These are phyloP conservation scores for Penicillium fuscoglaucum DNA, from an alignment of 2,329 filamentous ascomycete species.

Conservation along the genomic window DNA sequence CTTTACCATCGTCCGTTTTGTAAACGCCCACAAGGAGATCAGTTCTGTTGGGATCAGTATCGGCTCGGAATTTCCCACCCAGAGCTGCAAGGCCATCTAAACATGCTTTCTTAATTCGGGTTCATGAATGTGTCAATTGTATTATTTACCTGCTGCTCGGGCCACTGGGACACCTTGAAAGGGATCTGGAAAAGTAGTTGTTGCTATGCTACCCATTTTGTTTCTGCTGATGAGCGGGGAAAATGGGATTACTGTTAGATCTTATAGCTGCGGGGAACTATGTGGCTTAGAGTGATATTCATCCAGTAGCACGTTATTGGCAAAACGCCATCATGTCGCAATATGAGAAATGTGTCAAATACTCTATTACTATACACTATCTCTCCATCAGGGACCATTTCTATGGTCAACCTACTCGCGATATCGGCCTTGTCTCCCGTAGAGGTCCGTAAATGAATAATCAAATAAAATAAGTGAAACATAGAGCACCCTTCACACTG, in stretches of 20 bases:
- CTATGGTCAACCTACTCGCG: background rate
- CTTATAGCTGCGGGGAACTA: background rate
- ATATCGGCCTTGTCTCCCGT: background rate
- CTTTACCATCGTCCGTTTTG: slow-evolving; percentile 18
- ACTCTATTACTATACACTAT: no score
- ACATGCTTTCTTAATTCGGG: background rate
- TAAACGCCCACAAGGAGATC: slow-evolving; percentile 19
- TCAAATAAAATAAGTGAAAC: background rate
- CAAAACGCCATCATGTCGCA: slow-evolving; percentile 8
- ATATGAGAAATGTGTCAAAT: background rate
- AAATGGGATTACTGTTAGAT: background rate
- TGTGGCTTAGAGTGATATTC: background rate
- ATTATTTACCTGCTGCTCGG: slow-evolving; percentile 7
- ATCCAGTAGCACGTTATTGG: background rate
- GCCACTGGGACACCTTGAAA: slow-evolving; percentile 14
- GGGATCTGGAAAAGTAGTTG: slow-evolving; percentile 14
- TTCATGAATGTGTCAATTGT: background rate
- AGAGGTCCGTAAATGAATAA: background rate
- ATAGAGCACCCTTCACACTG: background rate
- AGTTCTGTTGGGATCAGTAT: slow-evolving; percentile 13
- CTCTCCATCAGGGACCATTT: background rate
- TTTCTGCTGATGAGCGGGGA: background rate
- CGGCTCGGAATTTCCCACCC: slow-evolving; percentile 2
- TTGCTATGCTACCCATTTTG: slow-evolving; percentile 17
- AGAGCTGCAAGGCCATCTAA: slow-evolving; percentile 12